phyloP scores from a whole-genome alignment of 768 basidiomycete genomes.

The Sarcodon aspratus region DNA sequence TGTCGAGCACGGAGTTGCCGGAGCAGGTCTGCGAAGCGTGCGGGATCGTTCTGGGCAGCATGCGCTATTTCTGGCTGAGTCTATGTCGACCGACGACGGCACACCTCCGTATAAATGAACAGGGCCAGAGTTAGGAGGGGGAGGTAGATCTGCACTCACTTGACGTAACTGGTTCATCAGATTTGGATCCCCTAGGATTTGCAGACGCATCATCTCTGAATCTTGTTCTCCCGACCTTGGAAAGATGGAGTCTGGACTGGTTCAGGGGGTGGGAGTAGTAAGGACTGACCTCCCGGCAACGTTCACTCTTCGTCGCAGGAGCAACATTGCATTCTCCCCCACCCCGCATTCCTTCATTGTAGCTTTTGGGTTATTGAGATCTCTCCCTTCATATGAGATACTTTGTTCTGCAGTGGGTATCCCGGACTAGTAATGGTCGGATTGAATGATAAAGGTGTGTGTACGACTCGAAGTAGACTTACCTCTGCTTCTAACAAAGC shows the following conservation, averaged over 20 bases:
- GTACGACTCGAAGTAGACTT: constrained; percentile 15
- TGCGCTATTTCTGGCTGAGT: constrained; percentile 71
- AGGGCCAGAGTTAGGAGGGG: neutral
- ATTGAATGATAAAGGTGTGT: neutral
- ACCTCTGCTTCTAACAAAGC: constrained; percentile 95
- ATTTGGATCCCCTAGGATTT: constrained; percentile 73
- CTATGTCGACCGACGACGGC: constrained; percentile 25
- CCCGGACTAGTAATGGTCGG: constrained; percentile 41
- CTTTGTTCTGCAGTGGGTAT: constrained; percentile 65
- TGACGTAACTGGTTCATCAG: constrained; percentile 65
- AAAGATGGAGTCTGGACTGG: constrained; percentile 1
- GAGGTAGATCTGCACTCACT: constrained; percentile 27
- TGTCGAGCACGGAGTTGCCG: constrained; percentile 49
- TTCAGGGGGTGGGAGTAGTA: neutral
- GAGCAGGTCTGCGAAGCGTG: constrained; percentile 66
- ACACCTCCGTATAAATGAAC: neutral
- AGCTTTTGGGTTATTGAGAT: constrained; percentile 51
- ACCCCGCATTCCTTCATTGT: constrained; percentile 63
- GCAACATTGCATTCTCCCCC: constrained; percentile 49
- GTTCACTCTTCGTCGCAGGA: constrained; percentile 51
- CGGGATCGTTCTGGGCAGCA: constrained; percentile 58
- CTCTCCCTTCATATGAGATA: constrained; percentile 55
- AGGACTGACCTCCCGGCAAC: constrained; percentile 31
- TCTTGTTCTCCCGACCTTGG: constrained; percentile 64
- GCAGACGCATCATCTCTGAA: constrained; percentile 83